Conservation (phyloP, 257 asterid species). For the Solanum peruvianum region DNA sequence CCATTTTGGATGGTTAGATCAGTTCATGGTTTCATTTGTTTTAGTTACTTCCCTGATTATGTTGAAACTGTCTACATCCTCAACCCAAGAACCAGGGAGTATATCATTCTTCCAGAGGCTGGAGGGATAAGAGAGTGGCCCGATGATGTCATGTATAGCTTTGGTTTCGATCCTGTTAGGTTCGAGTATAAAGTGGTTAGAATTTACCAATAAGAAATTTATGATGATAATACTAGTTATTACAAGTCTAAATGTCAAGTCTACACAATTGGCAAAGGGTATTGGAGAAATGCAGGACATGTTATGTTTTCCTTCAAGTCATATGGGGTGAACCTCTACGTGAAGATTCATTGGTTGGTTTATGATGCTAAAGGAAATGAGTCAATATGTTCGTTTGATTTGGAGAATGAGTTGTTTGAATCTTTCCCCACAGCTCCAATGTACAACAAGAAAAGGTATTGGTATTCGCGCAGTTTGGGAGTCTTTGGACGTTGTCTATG, state of each 20-base stretch:
- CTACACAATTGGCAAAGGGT: slow-evolving; percentile 23
- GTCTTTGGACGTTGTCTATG: slow-evolving; percentile 17
- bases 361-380: slow-evolving; percentile 20
- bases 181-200: slow-evolving; percentile 32
- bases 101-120: slow-evolving; percentile 12
- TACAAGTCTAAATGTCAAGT: slow-evolving; percentile 25
- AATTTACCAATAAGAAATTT: slow-evolving; percentile 25
- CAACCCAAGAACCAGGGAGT: slow-evolving; percentile 38
- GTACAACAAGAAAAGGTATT: not conserved
- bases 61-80: slow-evolving; percentile 19
- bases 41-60: slow-evolving; percentile 6
- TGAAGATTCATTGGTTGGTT: slow-evolving; percentile 45
- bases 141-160: slow-evolving; percentile 12
- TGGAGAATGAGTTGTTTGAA: slow-evolving; percentile 27
- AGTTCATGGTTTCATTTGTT: slow-evolving; percentile 20
- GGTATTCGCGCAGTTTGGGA: slow-evolving; percentile 20
- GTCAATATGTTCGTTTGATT: slow-evolving; percentile 38
- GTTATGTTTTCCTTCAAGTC: slow-evolving; percentile 8
- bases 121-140: slow-evolving; percentile 7
- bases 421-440: slow-evolving; percentile 11
- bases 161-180: slow-evolving; percentile 10
- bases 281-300: slow-evolving; percentile 23
- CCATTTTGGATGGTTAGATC: slow-evolving; percentile 18
- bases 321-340: slow-evolving; percentile 19
- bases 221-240: slow-evolving; percentile 6